Base-by-base conservation (phyloP, 1,284 basidiomycete genomes). In the Paramarasmius palmivorus region DNA sequence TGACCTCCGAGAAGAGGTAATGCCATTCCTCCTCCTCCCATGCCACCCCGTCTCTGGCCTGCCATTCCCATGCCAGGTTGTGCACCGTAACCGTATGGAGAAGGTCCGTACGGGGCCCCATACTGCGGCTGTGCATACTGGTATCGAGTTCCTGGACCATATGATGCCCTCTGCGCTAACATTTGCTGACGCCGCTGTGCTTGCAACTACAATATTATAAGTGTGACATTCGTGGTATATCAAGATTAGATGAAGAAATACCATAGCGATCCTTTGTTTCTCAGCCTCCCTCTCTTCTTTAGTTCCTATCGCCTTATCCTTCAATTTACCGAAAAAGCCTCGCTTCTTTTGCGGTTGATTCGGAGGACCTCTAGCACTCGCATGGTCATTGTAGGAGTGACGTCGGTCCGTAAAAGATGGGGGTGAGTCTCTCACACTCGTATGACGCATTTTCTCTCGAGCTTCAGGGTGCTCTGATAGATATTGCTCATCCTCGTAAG, bases 401-500 rank as follows among this genome's bases (percentile, higher is more conserved):
- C 64, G 59, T 35, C 68, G 60, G 17, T 52, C 55, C 2, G 48
- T 56, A 17, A 40, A 19, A 17, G 39, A 10, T 17, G 39, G 39
- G 19, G 39, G 20, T 65, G 59, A 59, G 26, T 55, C 54, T 23
- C 55, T 53, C 62, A 47, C 68, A 66, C 12, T 64, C 57, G 12
- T 63, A 59, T 35, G 63, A 20, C 60, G 61, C 4, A 73, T 59
- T 59, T 74, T 75, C 52, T 77, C 70, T 46, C 67, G 66, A 10
- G 73, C 59, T 12, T 81, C 77, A 12, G 86, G 83, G 59, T 87
- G 79, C 53, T 81, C 78, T 15, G 55, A 61, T 23, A 87, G 70
- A 65, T 77, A 89, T 53, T 81, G 74, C 50, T 83, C 79, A 62
- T 88, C 86, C 52, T 89, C 82, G 57, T 81, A 82, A 1, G 88